A percentile compares a stretch with the other conserved stretches of the same genome.
Conservation (phyloP, 2,329 filamentous ascomycete species). For the Sordariomycetes sp. region DNA sequence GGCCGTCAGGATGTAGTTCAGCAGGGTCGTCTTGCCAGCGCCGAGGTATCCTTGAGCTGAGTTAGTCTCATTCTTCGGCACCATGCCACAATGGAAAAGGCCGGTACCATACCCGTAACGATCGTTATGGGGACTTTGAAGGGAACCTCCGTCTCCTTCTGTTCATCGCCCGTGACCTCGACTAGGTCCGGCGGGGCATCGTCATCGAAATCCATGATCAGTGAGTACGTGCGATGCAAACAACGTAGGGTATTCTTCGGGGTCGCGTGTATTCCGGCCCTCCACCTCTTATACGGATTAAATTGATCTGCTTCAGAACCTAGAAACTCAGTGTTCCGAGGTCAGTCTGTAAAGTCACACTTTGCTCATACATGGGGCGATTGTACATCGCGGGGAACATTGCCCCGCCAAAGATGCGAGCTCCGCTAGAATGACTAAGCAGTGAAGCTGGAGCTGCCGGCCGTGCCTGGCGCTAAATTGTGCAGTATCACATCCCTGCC, state of each 20-base stretch:
- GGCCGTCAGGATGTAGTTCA: conserved; percentile 92
- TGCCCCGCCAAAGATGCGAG: neutral
- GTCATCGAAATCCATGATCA: conserved; percentile 47
- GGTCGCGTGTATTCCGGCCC: neutral
- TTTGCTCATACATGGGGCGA: neutral
- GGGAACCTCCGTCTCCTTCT: conserved; percentile 29
- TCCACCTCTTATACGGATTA: neutral
- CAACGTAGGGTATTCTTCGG: neutral
- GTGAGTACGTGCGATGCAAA: neutral
- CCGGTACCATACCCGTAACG: conserved; percentile 49
- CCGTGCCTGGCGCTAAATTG: neutral
- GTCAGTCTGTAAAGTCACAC: neutral
- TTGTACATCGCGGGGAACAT: neutral
- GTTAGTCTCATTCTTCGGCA: neutral
- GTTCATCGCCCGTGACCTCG: conserved; percentile 21
- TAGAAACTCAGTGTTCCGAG: neutral
- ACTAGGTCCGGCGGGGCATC: conserved; percentile 55
- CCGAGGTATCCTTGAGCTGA: conserved; percentile 65
- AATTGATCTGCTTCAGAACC: no score
- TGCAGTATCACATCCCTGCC: neutral
- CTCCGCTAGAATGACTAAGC: neutral
- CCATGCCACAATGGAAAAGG: neutral
- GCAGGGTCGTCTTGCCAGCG: conserved; percentile 84
- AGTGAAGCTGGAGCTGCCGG: neutral
- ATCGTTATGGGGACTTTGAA: conserved; percentile 74